Evolutionary conservation across 2,329 filamentous ascomycete species (phyloP), one percentile per base, ranked within the genome.

Genomic region (Sporothrix euskadiensis): DNA sequence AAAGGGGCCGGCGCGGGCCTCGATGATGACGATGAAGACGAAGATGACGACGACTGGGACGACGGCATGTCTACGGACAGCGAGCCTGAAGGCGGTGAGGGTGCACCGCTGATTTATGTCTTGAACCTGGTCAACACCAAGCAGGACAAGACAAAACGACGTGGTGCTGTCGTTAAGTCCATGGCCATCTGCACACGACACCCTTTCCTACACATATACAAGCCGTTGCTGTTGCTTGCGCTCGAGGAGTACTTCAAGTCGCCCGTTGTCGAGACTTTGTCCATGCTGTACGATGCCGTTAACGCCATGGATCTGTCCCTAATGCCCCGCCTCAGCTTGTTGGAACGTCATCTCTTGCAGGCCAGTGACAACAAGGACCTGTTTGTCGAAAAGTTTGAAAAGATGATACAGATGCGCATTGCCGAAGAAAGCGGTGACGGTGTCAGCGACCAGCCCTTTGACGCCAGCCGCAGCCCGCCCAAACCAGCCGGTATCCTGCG

Each of bases 171-270:
- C 69, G 95, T 98, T 74, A 98, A 98, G 81, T 94, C 96, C 57
- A 99, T 99, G 96, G 96, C 96, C 41, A 98, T 99, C 77, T 99
- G 96, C 85, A 99, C 96, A 8, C 88, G 96, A 59, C 96, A 99
- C 84, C 94, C 96, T 3, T 99, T 99, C 82, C 84, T 99, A 77
- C 96, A 99, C 83, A 99, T 99, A 76, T 99, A 99, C 85, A 99
- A 99, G 92, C 96, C 96, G 39, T 86, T 99, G 54, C 86, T 99
- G 70, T 85, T 99, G 52, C 84, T 99, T 59, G 96, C 96, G 0
- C 85, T 99, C 71, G 95, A 99, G 79, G 95, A 98, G 80, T 99
- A 99, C 81, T 99, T 98, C 83, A 96, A 97, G 79, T 90, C 91
- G 0, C 96, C 96, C 0, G 91, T 92, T 47, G 90, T 93, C 4